Evolutionary conservation across 257 asterid species (phyloP).

Genomic region (Nicotiana benthamiana): DNA sequence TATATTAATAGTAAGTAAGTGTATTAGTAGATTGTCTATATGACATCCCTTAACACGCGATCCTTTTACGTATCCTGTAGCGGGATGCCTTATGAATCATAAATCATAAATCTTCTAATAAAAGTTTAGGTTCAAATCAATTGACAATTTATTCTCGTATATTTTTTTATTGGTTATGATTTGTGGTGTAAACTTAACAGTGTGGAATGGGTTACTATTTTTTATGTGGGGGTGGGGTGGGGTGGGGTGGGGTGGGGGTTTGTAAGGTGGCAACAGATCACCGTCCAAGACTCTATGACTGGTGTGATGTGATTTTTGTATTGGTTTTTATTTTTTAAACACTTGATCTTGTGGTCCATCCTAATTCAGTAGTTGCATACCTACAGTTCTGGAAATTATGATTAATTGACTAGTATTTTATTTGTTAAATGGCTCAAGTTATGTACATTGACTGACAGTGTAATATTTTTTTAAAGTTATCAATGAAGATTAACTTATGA

Average conservation of each 20-base stretch:
- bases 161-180: not conserved
- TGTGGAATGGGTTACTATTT: slow-evolving; percentile 3
- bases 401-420: not conserved
- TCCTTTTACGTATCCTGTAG: too few relatives aligned
- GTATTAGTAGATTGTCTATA: too few relatives aligned
- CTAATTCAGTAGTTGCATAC: not conserved
- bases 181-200: not conserved
- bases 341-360: slow-evolving; percentile 12
- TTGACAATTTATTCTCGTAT: too few relatives aligned
- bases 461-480: not conserved
- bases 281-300: slow-evolving; percentile 1
- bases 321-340: not conserved
- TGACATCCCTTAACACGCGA: too few relatives aligned
- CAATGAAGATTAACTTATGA: not conserved
- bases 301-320: not conserved
- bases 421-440: not conserved
- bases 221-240: not conserved
- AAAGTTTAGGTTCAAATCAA: too few relatives aligned
- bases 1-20: too few relatives aligned
- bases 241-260: too few relatives aligned
- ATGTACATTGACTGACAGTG: not conserved
- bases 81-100: too few relatives aligned
- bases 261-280: not conserved
- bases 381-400: not conserved
- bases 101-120: too few relatives aligned